Evolutionary conservation across 108 stramenopile species (phyloP), one percentile per base, ranked within the genome.

Genomic region (Cyclotella cryptica): DNA sequence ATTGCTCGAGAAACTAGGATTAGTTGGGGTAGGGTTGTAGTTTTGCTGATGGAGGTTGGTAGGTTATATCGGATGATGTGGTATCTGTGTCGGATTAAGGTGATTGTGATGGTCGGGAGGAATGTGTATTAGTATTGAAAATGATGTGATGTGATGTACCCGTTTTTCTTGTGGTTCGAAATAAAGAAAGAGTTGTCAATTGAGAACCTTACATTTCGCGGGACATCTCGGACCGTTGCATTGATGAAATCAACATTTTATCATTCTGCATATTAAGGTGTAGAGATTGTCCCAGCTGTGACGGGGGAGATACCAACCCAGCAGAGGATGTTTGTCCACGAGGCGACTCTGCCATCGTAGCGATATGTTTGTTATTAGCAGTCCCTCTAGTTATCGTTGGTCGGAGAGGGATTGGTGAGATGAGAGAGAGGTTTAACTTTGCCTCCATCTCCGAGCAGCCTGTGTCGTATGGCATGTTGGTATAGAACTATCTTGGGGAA

Each of bases 21-120:
- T 19, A 69, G 68, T 9, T 69, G 68, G 42, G 68, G n/a, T 45
- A 40, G 29, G 9, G 68, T 53, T 6, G 52, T 69, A 3, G 7
- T 29, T 2, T 53, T 26, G 1, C 29, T 3, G 19, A 53, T 47
- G 0, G 52, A 42, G 9, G 19, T 14, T 30, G 68, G 52, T 39
- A 69, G 68, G 35, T 69, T 52, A 3, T 13, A 19, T 52, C 68
- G 49, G 52, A 69, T 51, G n/a, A 69, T 52, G 10, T 53, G 11
- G 15, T 69, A 54, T 26, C 68, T 69, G 49, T 28, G 3, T 26
- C 12, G 40, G 8, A 24, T 15, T 62, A 1, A 30, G 17, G 24
- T 27, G 17, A 24, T 24, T 58, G 7, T 5, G 55, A 13, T 28
- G 7, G 22, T 58, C 12, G 24, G 22, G 3, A 27, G 24, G 24